Conservation (phyloP, 805 yeast species). For the Ogataea corticis region DNA sequence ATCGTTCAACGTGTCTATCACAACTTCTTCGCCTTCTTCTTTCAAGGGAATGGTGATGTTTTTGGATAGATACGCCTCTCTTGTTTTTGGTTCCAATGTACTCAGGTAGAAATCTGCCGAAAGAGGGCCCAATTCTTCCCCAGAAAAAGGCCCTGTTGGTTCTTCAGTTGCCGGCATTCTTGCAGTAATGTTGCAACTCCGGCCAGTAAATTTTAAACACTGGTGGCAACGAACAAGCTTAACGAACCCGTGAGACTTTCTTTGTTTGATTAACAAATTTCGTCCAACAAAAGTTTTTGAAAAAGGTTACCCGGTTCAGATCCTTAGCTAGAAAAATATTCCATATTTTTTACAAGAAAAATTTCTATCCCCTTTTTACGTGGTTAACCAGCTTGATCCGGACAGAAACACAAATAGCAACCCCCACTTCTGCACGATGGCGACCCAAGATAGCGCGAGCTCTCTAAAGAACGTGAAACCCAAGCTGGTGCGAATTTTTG, state of each 20-base stretch:
- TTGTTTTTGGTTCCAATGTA: slow-evolving; percentile 21
- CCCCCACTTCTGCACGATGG: neutral
- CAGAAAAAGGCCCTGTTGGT: slow-evolving; percentile 2
- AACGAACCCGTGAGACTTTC: neutral
- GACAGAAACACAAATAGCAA: too few species aligned
- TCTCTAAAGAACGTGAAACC: neutral
- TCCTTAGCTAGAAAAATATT: neutral
- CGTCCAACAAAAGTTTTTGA: slow-evolving; percentile 4
- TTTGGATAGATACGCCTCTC: slow-evolving; percentile 26
- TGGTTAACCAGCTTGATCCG: neutral
- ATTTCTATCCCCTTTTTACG: neutral
- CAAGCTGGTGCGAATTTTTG: slow-evolving; percentile 42
- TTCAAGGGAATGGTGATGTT: slow-evolving; percentile 61
- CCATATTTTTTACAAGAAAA: neutral
- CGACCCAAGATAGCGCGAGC: neutral
- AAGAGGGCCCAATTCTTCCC: slow-evolving; percentile 24
- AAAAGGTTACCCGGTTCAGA: slow-evolving; percentile 9
- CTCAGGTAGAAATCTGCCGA: slow-evolving; percentile 29
- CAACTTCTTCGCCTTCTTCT: slow-evolving; percentile 80
- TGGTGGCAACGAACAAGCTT: neutral
- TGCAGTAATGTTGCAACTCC: neutral
- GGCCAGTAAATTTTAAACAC: too few species aligned
- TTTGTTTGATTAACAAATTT: slow-evolving; percentile 4
- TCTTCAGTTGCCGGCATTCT: slow-evolving; percentile 16
- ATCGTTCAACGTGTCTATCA: slow-evolving; percentile 77